These are phyloP conservation scores for Vitis rupestris DNA, from an alignment of 164 flowering plant species.

Conservation along the genomic window DNA sequence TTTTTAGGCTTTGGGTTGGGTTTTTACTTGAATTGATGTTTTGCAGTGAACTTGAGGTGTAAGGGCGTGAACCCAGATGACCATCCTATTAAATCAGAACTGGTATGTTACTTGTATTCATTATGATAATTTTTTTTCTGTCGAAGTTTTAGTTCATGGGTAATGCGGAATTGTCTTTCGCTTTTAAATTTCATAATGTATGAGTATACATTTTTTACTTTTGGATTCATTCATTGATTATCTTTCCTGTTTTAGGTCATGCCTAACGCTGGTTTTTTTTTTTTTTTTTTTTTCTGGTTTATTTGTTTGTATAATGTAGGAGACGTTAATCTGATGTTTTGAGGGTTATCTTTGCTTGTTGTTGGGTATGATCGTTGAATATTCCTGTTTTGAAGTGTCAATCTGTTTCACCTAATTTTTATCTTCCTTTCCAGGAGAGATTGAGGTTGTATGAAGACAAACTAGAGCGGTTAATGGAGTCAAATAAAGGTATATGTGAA, in stretches of 20 bases:
- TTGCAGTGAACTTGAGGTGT: conserved; percentile 79
- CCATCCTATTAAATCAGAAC: conserved; percentile 76
- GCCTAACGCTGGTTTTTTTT: conserved; percentile 1
- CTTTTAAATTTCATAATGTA: not conserved
- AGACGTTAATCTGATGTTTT: no score
- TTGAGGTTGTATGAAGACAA: conserved; percentile 78
- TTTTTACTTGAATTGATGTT: not conserved
- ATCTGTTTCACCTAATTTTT: not conserved
- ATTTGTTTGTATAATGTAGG: not conserved
- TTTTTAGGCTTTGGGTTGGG: not conserved
- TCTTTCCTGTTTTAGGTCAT: not conserved
- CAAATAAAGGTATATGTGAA: conserved; percentile 64
- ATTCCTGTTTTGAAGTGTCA: no score
- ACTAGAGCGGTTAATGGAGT: conserved; percentile 49
- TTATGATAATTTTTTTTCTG: not conserved
- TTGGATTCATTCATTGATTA: no score
- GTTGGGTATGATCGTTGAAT: not conserved
- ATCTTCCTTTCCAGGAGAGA: conserved; percentile 58
- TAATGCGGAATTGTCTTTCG: not conserved
- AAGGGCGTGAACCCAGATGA: conserved; percentile 71
- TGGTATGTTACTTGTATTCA: conserved; percentile 39
- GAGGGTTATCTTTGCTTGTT: not conserved
- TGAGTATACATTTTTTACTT: no score
- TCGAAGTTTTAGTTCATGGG: conserved; percentile 1
- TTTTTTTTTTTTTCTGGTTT: not conserved